Base-by-base conservation (phyloP, 768 basidiomycete species). In the Suillus plorans region DNA sequence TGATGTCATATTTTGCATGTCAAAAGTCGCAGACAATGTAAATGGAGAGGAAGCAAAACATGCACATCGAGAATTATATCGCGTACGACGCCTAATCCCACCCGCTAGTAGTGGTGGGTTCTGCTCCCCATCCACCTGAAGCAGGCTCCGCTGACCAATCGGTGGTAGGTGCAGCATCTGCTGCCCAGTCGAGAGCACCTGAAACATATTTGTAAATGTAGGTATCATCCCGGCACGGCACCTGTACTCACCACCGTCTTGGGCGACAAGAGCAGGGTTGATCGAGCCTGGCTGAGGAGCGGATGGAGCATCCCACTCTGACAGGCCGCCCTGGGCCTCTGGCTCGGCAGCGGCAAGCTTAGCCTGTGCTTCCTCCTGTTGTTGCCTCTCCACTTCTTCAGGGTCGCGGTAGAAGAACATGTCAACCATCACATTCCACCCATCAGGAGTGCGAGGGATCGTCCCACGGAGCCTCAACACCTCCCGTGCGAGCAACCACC, bases 351-450 rank as follows among this genome's bases (percentile, higher is more conserved):
- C 83, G 60, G 79, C 78, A 60, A 81, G 80, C 80, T 95, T 95
- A 71, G 92, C 92, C 68, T 90, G 88, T 34, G 93, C 92, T 77
- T 94, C 94, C 77, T 95, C 96, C 74, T 92, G 89, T 76, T 95
- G 93, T 81, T 98, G 97, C 81, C 92, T 94, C 88, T 98, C 96
- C 71, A 98, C 92, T 81, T 99, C 97, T 78, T 99, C 96, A 67
- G 97, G 95, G 82, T 98, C 97, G 74, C 97, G 93, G 88, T 99
- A 99, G 90, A 98, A 95, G 91, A 96, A 96, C 90, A 97, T 91
- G 80, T 97, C 96, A 69, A 96, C 95, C 94, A 99, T 97, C 79
- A 97, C 91, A 77, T 89, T 92, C 97, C 97, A 99, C 72, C 92
- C 93, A 68, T 97, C 95, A 67, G 87, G 78, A 49, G 94, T 91